Conservation (phyloP, 257 asterid species). For the Ehretia macrophylla region DNA sequence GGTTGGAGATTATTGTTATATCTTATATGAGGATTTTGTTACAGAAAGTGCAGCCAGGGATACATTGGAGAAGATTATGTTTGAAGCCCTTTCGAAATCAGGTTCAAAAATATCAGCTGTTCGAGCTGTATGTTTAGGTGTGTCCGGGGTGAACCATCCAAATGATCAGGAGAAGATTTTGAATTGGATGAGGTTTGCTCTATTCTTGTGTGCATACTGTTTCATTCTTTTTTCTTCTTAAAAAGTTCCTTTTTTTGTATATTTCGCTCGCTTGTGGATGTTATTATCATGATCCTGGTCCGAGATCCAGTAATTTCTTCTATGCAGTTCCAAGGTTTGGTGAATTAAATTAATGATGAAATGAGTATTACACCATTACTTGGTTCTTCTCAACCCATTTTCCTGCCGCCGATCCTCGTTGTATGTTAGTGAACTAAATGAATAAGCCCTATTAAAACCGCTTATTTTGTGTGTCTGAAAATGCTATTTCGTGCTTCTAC, state of each 20-base stretch:
- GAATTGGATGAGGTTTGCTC: constrained; percentile 74
- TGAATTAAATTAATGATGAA: no score
- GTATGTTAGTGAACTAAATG: no score
- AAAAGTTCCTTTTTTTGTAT: not conserved
- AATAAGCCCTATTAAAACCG: no score
- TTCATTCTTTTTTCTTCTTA: not conserved
- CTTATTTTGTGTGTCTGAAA: no score
- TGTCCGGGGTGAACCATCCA: constrained; percentile 91
- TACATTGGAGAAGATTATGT: constrained; percentile 66
- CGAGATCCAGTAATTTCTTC: no score
- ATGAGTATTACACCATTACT: no score
- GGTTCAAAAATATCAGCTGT: constrained; percentile 64
- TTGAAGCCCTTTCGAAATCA: constrained; percentile 65
- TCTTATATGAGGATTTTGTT: constrained; percentile 6
- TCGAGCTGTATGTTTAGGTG: constrained; percentile 81
- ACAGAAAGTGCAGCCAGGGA: constrained; percentile 73
- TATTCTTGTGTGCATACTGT: constrained; percentile 11
- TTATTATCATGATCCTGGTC: not conserved
- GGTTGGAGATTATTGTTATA: not conserved
- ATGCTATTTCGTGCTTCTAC: no score
- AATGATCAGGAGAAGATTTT: constrained; percentile 68
- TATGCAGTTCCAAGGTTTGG: no score
- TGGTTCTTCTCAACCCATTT: no score
- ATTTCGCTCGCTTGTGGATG: not conserved
- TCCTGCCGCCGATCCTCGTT: no score